phyloP scores from a whole-genome alignment of 495 filamentous ascomycete genomes.

The Hypoxylon lienhwacheense region DNA sequence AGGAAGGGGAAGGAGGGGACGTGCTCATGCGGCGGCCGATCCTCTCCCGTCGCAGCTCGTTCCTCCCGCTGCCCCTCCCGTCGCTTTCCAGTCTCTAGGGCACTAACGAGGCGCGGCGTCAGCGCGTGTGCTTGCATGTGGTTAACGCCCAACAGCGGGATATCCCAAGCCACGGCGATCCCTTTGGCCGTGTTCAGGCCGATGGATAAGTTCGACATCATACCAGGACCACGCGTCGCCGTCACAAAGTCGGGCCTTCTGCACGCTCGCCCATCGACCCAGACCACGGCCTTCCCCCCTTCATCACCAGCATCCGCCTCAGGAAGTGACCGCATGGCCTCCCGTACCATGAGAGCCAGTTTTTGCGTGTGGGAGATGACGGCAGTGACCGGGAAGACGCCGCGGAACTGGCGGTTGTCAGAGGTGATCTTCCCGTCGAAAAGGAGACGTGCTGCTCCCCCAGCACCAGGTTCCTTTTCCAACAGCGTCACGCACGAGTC shows the following conservation, averaged over 20 bases:
- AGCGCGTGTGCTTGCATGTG: constrained; percentile 98
- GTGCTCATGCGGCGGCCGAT: neutral
- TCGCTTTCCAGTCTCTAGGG: constrained; percentile 46
- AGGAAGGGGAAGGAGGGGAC: constrained; percentile 75
- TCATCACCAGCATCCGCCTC: neutral
- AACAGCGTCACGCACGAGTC: constrained; percentile 92
- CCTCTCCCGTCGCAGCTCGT: neutral
- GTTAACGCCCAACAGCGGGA: constrained; percentile 82
- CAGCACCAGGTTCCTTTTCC: constrained; percentile 51
- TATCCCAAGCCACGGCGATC: constrained; percentile 76
- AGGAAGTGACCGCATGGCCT: constrained; percentile 62
- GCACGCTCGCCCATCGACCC: constrained; percentile 35
- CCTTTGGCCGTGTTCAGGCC: constrained; percentile 88
- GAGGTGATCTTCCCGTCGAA: constrained; percentile 84
- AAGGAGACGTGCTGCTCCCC: constrained; percentile 57
- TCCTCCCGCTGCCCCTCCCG: neutral
- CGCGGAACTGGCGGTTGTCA: constrained; percentile 67
- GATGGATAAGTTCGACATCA: constrained; percentile 70
- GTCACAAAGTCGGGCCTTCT: constrained; percentile 76
- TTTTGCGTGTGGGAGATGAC: constrained; percentile 71
- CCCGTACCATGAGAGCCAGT: constrained; percentile 65
- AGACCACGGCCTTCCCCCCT: constrained; percentile 15
- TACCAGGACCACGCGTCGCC: constrained; percentile 88
- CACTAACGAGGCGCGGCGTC: constrained; percentile 77
- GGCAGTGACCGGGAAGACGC: constrained; percentile 76